phyloP scores from a whole-genome alignment of 805 yeast species.

The Priceomyces castillae region DNA sequence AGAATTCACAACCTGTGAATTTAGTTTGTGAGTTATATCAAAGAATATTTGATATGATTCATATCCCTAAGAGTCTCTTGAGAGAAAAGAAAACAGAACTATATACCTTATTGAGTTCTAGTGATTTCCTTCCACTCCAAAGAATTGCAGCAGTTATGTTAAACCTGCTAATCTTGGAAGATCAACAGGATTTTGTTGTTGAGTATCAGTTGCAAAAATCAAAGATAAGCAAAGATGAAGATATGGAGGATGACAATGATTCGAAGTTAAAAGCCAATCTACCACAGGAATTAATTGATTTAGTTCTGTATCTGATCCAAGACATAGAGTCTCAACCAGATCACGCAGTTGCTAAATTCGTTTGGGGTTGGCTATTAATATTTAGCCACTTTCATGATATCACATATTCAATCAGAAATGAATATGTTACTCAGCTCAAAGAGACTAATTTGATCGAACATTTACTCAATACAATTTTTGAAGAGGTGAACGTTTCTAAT shows the following conservation, averaged over 20 bases:
- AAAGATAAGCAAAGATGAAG: conserved; percentile 14
- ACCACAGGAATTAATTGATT: conserved; percentile 40
- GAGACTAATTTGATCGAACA: conserved; percentile 40
- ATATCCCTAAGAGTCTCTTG: conserved; percentile 20
- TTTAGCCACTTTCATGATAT: conserved; percentile 61
- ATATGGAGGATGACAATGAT: conserved; percentile 17
- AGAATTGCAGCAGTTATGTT: conserved; percentile 44
- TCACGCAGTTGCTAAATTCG: conserved; percentile 34
- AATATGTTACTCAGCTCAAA: conserved; percentile 58
- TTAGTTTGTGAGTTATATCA: conserved; percentile 36
- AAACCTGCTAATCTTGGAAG: conserved; percentile 35
- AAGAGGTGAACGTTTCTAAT: conserved; percentile 45
- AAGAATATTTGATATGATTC: conserved; percentile 22
- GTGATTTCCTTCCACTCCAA: conserved; percentile 30
- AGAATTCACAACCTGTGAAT: conserved; percentile 28
- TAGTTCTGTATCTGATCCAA: conserved; percentile 26
- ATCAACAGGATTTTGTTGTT: conserved; percentile 59
- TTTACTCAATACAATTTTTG: conserved; percentile 54
- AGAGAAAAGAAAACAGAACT: conserved; percentile 32
- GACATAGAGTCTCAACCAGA: conserved; percentile 19
- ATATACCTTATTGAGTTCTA: conserved; percentile 25
- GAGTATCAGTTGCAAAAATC: conserved; percentile 56
- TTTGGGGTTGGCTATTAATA: conserved; percentile 70
- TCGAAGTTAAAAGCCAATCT: conserved; percentile 26
- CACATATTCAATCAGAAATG: conserved; percentile 60